These are phyloP conservation scores for Hansenula sp. DNA, from an alignment of 1,139 yeast genomes.

Conservation along the genomic window DNA sequence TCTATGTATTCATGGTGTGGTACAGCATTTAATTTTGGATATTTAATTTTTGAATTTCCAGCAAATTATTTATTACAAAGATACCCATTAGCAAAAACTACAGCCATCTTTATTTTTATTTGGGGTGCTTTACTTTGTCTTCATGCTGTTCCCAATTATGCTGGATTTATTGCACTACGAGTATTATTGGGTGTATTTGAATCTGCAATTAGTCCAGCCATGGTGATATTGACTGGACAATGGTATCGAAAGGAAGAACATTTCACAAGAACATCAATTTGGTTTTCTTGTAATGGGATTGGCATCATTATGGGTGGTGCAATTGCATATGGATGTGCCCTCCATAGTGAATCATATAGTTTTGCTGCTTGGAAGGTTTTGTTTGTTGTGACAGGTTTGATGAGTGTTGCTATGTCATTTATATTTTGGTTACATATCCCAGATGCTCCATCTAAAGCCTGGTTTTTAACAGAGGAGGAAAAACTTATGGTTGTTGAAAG, in stretches of 20 bases:
- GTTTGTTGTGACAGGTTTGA: slow-evolving; percentile 41
- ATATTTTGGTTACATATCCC: slow-evolving; percentile 42
- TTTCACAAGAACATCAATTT: slow-evolving; percentile 41
- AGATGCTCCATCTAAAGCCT: slow-evolving; percentile 41
- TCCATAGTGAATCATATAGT: slow-evolving; percentile 26
- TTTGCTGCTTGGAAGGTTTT: slow-evolving; percentile 42
- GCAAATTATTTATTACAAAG: too few species aligned
- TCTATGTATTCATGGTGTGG: slow-evolving; percentile 38
- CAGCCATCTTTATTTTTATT: too few species aligned
- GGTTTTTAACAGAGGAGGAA: slow-evolving; percentile 46
- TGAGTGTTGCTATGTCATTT: slow-evolving; percentile 42
- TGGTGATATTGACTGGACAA: slow-evolving; percentile 47
- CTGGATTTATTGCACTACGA: slow-evolving; percentile 38
- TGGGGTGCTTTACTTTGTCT: slow-evolving; percentile 26
- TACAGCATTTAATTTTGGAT: slow-evolving; percentile 48
- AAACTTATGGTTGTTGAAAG: slow-evolving; percentile 44
- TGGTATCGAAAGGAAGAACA: slow-evolving; percentile 52
- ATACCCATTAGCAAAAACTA: too few species aligned
- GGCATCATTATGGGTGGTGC: slow-evolving; percentile 38
- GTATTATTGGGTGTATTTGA: slow-evolving; percentile 46
- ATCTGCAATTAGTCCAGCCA: slow-evolving; percentile 44
- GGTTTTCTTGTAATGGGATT: slow-evolving; percentile 49
- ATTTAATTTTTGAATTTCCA: slow-evolving; percentile 30
- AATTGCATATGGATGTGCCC: slow-evolving; percentile 32
- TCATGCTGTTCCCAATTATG: slow-evolving; percentile 31